Conservation (phyloP, 164 flowering plant genomes). For the Tetracentron sinense region DNA sequence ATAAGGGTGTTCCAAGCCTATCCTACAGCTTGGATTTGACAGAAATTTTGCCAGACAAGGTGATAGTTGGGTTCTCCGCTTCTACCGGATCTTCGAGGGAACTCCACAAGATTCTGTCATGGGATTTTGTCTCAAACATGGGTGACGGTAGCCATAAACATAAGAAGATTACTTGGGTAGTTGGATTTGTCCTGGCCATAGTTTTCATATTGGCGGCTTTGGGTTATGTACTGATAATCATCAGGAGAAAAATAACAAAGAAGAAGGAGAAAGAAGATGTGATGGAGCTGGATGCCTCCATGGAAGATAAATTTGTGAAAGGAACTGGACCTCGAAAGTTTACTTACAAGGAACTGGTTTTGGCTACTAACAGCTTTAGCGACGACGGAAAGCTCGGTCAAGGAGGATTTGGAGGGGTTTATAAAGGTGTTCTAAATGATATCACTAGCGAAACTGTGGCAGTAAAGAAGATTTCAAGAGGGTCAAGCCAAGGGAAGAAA, state of each 20-base stretch:
- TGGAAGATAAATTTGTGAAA: constrained; percentile 23
- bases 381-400: constrained; percentile 31
- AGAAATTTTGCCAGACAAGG: constrained; percentile 21
- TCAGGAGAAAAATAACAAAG: not conserved
- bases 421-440: constrained; percentile 17
- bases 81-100: constrained; percentile 18
- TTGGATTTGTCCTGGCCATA: not conserved
- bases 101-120: constrained; percentile 19
- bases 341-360: constrained; percentile 21
- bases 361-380: constrained; percentile 22
- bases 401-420: constrained; percentile 35
- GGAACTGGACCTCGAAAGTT: constrained; percentile 29
- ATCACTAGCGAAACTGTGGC: constrained; percentile 2
- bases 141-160: not conserved
- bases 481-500: constrained; percentile 19
- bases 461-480: constrained; percentile 15
- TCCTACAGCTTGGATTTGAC: constrained; percentile 5
- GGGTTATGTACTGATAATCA: not conserved
- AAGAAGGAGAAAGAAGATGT: not conserved
- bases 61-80: constrained; percentile 27
- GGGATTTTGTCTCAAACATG: constrained; percentile 18
- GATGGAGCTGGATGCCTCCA: constrained; percentile 9
- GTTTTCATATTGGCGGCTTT: constrained; percentile 12
- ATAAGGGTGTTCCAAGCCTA: constrained; percentile 9
- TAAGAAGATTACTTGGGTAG: constrained; percentile 10